These are phyloP conservation scores for Picea glauca DNA, from an alignment of 75 land plant species.

Conservation along the genomic window DNA sequence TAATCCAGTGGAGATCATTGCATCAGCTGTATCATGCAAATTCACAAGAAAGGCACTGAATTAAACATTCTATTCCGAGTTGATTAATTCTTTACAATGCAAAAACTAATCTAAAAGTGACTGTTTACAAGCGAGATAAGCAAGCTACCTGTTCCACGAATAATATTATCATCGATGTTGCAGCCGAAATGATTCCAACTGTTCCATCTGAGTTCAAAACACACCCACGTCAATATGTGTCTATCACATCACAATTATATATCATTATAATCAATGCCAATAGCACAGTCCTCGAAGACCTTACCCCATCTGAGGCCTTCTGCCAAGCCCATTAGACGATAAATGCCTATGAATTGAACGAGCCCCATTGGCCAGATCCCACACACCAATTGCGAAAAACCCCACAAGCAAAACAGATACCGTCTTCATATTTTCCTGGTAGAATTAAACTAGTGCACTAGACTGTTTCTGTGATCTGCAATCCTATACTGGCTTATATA, in stretches of 20 bases:
- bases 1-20: conserved; percentile 72
- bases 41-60: background rate
- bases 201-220: conserved; percentile 58
- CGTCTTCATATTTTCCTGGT: too few relatives aligned
- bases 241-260: background rate
- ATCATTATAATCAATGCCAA: background rate
- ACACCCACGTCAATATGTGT: background rate
- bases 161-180: conserved; percentile 52
- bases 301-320: conserved; percentile 10
- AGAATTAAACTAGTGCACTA: too few relatives aligned
- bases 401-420: too few relatives aligned
- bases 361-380: too few relatives aligned
- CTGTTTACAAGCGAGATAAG: background rate
- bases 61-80: too few relatives aligned
- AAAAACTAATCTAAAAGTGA: background rate
- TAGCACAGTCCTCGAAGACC: background rate
- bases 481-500: too few relatives aligned
- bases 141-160: conserved; percentile 68
- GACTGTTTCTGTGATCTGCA: background rate
- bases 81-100: too few relatives aligned
- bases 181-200: conserved; percentile 91
- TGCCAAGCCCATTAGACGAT: background rate
- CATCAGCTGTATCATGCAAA: conserved; percentile 54
- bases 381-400: too few relatives aligned
- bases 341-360: too few relatives aligned